Base-by-base conservation (phyloP, 257 asterid genomes). In the Fraxinus pennsylvanica region DNA sequence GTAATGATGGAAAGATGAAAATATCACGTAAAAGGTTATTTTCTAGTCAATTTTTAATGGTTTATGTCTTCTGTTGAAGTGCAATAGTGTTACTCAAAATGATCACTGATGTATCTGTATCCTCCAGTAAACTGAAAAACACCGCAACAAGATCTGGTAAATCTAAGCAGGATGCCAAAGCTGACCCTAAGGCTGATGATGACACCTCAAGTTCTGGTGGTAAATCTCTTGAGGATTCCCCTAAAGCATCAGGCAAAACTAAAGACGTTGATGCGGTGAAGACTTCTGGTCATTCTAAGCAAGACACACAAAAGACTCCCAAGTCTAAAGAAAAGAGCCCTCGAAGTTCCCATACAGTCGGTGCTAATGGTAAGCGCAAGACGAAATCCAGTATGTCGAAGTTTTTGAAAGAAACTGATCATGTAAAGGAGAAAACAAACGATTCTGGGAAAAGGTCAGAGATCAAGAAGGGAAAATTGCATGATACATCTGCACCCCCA, bases 1-100 rank as follows among this genome's bases (percentile, higher is more conserved):
- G 74, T 71, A 90, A 87, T 90, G 90, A 74, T 17, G 89, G 83
- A 15, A 88, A 79, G 86, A 73, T 82, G 77, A 90, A 88, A 32
- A 83, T 69, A 83, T 85, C 91, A 68, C 80, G 85, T 30, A 90
- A 89, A 82, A 86, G 96, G 99, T 91, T 45, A 3, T 52, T 52
- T 52, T 68, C 22, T 52, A 52, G 63, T 52, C 22, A 52, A 14
- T 61, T 81, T 70, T 52, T 83, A 71, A 14, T 59, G 59, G 74
- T 45, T 15, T 2, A 6, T 47, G 47, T 65, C 27, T 65, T 75
- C 74, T 39, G 71, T 68, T 63, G n/a, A 65, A 32, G 57, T 45
- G 27, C 10, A 32, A 9, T 33, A 35, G 79, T 72, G n/a, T 52
- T 41, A 27, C 38, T 17, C 63, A 68, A 77, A 74, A 66, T 88